These are phyloP conservation scores for Apiospora pterosperma DNA, from an alignment of 2,329 filamentous ascomycete species.

Conservation along the genomic window DNA sequence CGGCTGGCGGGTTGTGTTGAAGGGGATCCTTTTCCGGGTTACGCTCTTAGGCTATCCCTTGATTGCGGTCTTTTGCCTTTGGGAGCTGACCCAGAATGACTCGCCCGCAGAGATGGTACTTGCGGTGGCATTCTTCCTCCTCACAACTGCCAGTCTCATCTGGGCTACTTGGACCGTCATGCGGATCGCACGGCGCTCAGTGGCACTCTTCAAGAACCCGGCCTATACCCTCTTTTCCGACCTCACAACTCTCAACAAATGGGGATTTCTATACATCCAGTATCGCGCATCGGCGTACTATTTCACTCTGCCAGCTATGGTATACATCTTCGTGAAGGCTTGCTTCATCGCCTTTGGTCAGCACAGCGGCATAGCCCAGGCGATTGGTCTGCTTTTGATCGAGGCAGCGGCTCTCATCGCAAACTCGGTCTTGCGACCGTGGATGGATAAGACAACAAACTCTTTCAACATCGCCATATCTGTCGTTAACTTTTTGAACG, in stretches of 20 bases:
- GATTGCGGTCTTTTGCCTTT: constrained; percentile 85
- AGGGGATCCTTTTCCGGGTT: constrained; percentile 89
- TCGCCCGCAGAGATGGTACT: constrained; percentile 83
- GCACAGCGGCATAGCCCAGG: constrained; percentile 66
- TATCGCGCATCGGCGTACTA: constrained; percentile 96
- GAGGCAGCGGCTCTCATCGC: constrained; percentile 76
- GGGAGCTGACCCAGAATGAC: constrained; percentile 86
- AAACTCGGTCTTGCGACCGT: constrained; percentile 79
- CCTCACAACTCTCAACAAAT: constrained; percentile 91
- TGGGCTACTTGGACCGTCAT: constrained; percentile 93
- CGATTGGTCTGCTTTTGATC: constrained; percentile 77
- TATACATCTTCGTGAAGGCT: constrained; percentile 80
- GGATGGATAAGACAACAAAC: constrained; percentile 99
- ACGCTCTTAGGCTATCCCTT: constrained; percentile 89
- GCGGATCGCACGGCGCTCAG: constrained; percentile 81
- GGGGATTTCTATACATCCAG: constrained; percentile 96
- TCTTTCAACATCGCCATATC: constrained; percentile 93
- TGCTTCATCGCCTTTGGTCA: constrained; percentile 87
- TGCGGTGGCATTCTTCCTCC: constrained; percentile 84
- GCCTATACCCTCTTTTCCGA: constrained; percentile 97
- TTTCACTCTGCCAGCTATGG: constrained; percentile 78
- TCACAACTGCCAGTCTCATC: constrained; percentile 70
- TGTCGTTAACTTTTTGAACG: constrained; percentile 85
- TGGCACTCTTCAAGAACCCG: constrained; percentile 90
- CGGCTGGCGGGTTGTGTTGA: constrained; percentile 87